Base-by-base conservation (phyloP, 2,329 filamentous ascomycete species). In the Pyrenophora graminea region DNA sequence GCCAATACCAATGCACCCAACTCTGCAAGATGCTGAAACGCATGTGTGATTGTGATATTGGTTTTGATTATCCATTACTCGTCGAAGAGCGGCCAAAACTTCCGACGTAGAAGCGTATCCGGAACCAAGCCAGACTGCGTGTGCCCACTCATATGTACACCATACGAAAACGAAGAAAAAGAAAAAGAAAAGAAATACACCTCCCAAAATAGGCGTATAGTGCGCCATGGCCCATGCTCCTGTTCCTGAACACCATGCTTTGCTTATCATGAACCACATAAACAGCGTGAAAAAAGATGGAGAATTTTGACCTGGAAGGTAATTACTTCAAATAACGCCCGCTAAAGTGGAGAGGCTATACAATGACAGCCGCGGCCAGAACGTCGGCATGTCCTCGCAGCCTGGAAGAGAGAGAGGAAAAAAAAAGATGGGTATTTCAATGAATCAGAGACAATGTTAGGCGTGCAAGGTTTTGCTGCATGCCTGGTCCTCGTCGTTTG, bases 301-400 rank as follows among this genome's bases (percentile, higher is more conserved):
- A 53, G 60, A 60, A 51, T 55, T 69, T 68, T 68, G 57, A 55
- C 66, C 60, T 55, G 55, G 58, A 63, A 55, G 63, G 63, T 56
- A 40, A 43, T 36, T 51, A 45, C 54, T 54, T 68, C 55, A 61
- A 47, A 44, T 39, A 66, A 69, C 66, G 63, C 67, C 65, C 57
- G 61, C 58, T 51, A 50, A 50, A 45, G 37, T 33, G 27, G 30
- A 55, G 39, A 32, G 47, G 48, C 46, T 43, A 36, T 36, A 45
- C 48, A 38, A 36, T 31, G 48, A 44, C 25, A 39, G 32, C 34
- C 18, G 27, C 47, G 45, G 40, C 36, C 27, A 45, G 15, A 21
- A 40, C 8, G 30, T 50, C 41, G 47, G 47, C 34, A 27, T 23
- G 33, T 34, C 40, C 27, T 38, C 34, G 19, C 21, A 36, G 32